phyloP scores from a whole-genome alignment of 192 early-diverging fungal genomes.

The Coemansia sp. region DNA sequence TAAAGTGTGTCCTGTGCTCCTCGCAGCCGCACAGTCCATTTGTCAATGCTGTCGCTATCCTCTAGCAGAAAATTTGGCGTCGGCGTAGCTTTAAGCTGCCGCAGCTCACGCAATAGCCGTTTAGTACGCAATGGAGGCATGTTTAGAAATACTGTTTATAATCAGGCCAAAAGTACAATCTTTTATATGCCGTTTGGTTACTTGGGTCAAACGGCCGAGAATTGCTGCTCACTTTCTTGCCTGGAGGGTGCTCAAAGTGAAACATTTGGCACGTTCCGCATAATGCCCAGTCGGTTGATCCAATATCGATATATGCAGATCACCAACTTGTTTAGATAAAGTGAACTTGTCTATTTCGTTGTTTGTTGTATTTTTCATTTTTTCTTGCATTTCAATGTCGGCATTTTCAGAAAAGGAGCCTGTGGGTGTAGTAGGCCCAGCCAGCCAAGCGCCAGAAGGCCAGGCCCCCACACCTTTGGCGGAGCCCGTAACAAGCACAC shows the following conservation, averaged over 20 bases:
- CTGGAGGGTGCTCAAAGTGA: neutral
- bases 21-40: constrained; percentile 63
- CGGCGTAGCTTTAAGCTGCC: constrained; percentile 27
- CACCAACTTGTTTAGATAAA: neutral
- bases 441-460: neutral
- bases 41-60: constrained; percentile 47
- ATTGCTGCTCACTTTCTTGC: neutral
- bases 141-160: neutral
- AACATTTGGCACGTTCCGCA: neutral
- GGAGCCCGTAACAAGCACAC: neutral
- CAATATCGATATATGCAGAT: neutral
- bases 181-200: neutral
- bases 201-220: neutral
- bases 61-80: constrained; percentile 27
- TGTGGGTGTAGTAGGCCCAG: neutral
- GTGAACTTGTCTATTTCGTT: too few relatives aligned
- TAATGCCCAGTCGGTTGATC: neutral
- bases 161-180: too few relatives aligned
- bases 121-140: constrained; percentile 31
- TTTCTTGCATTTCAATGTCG: constrained; percentile 4
- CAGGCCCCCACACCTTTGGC: neutral
- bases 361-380: neutral
- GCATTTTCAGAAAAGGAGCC: neutral
- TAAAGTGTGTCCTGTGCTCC: constrained; percentile 72
- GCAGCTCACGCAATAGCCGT: constrained; percentile 46